Base-by-base conservation (phyloP, 23 red algal genomes). In the Gracilaria gracilis region DNA sequence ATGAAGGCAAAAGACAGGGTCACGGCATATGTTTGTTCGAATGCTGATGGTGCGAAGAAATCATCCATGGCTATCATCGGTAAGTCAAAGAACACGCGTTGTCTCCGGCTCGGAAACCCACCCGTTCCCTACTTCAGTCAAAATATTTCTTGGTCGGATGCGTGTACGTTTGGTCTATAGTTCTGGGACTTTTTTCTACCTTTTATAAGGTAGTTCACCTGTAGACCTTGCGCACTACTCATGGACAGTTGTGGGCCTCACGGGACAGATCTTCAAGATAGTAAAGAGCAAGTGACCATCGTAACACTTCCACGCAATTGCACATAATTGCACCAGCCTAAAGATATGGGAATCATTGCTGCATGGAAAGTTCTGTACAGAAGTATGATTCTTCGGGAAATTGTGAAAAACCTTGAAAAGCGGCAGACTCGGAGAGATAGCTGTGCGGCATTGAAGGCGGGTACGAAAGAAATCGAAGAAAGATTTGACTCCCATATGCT, bases 101-200 rank as follows among this genome's bases (percentile, higher is more conserved):
- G 82, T 25, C 72, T 86, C 37, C 81, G 51, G 4, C 4, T 80
- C 16, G 7, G 75, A 4, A 9, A 3, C 12, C 59, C 57, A 16
- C 51, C 53, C 57, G 81, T 69, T 9, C 81, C 81, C 13, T 85
- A 85, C 57, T 29, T 85, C 39, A 70, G 62, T 33, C 81, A 85
- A n/a, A 17, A 24, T 1, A 85, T 69, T 27, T 57, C 81, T 12
- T 85, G 81, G 59, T 67, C 62, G n/a, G 81, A 85, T n/a, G 9
- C 58, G 2, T 2, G 4, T 61, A 65, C 58, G 5, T 85, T 85
- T 50, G 5, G 53, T 13, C 4, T 7, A 3, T 85, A 57, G 81
- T 70, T 85, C 31, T 8, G 20, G 21, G 39, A 54, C 0, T 24
- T 86, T 20, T 34, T 86, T 72, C 32, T 86, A 49, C 64, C 21